Evolutionary conservation across 192 early-diverging fungal species (phyloP).

Genomic region (Dispira simplex): DNA sequence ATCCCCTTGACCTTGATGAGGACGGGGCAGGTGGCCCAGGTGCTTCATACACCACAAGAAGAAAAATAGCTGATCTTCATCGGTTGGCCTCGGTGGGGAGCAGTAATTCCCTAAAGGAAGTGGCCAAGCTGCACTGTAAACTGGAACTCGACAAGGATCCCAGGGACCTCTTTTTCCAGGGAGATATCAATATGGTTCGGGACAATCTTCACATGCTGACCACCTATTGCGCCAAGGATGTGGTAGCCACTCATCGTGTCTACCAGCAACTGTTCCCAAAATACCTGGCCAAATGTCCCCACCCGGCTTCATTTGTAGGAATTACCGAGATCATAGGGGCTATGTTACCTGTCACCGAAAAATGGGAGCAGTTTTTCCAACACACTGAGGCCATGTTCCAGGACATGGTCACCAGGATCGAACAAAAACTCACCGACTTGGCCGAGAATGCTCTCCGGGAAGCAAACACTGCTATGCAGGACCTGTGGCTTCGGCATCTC

Average conservation of each 20-base stretch:
- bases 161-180: slow-evolving; percentile 38
- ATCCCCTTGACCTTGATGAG: neutral
- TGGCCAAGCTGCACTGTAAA: slow-evolving; percentile 63
- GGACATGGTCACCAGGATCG: slow-evolving; percentile 35
- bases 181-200: slow-evolving; percentile 40
- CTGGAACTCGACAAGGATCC: slow-evolving; percentile 46
- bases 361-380: slow-evolving; percentile 61
- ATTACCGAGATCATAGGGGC: slow-evolving; percentile 75
- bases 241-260: slow-evolving; percentile 54
- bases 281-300: slow-evolving; percentile 73
- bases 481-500: slow-evolving; percentile 71
- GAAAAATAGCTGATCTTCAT: slow-evolving; percentile 8
- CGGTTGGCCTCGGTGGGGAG: slow-evolving; percentile 40
- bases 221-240: slow-evolving; percentile 83
- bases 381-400: slow-evolving; percentile 35
- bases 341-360: slow-evolving; percentile 64
- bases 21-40: slow-evolving; percentile 10
- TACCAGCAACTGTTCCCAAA: slow-evolving; percentile 49
- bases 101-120: slow-evolving; percentile 61
- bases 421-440: slow-evolving; percentile 18
- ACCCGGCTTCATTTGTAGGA: slow-evolving; percentile 86
- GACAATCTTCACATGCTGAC: slow-evolving; percentile 48
- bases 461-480: slow-evolving; percentile 18
- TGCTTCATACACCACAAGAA: neutral
- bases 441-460: slow-evolving; percentile 27